A percentile compares a stretch with the other conserved stretches of the same genome.
phyloP scores from a whole-genome alignment of 1,284 basidiomycete species.

The Apiotrichum laibachii region DNA sequence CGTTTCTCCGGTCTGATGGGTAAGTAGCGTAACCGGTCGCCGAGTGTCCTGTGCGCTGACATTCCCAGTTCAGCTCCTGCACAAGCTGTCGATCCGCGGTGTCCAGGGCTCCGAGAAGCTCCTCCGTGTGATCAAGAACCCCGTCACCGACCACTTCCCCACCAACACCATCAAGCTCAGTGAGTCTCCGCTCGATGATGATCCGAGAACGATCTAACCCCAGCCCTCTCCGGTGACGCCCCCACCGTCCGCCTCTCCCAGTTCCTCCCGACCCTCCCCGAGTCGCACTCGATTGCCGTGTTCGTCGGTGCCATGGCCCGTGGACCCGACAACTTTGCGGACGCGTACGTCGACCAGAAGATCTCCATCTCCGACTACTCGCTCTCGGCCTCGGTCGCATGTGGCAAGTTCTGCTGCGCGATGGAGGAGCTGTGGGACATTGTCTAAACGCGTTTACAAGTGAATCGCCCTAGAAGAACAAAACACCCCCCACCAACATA shows the following conservation, averaged over 20 bases:
- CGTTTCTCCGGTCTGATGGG: conserved; percentile 98
- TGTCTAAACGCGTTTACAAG: conserved; percentile 45
- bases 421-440: conserved; percentile 64
- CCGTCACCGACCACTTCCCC: conserved; percentile 91
- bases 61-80: conserved; percentile 83
- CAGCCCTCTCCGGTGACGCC: conserved; percentile 89
- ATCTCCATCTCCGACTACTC: conserved; percentile 94
- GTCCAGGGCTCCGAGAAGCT: conserved; percentile 96
- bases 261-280: conserved; percentile 77
- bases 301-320: conserved; percentile 98
- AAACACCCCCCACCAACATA: too few relatives aligned
- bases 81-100: conserved; percentile 90
- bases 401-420: conserved; percentile 77
- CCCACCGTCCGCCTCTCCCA: conserved; percentile 75
- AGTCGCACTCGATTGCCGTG: conserved; percentile 85
- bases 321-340: conserved; percentile 94
- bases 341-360: conserved; percentile 91
- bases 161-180: conserved; percentile 94
- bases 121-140: conserved; percentile 97
- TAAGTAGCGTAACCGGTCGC: conserved; percentile 52
- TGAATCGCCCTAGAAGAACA: background rate
- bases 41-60: background rate
- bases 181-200: conserved; percentile 52
- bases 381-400: conserved; percentile 90
- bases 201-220: background rate